Conservation (phyloP, 352 stramenopile species). For the Aphanomyces invadans region DNA sequence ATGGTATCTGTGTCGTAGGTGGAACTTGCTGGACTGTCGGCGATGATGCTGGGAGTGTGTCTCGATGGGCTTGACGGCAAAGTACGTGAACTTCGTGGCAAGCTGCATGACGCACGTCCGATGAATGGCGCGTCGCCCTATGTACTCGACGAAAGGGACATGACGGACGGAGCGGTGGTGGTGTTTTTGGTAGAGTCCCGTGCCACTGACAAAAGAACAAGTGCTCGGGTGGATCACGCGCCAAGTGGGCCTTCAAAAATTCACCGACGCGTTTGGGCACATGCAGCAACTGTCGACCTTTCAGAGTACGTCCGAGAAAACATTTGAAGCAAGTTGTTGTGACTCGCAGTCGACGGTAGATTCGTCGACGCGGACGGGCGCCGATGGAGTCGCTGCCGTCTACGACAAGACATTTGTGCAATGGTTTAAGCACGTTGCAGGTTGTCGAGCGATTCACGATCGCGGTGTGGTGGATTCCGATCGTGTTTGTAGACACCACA, state of each 20-base stretch:
- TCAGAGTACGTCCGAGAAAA: background rate
- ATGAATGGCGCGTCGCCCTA: too few species aligned
- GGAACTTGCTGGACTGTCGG: conserved; percentile 4
- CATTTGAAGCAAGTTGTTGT: background rate
- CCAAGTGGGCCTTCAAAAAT: conserved; percentile 46
- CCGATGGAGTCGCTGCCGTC: conserved; percentile 29
- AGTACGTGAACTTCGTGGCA: background rate
- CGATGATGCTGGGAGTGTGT: background rate
- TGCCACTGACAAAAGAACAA: conserved; percentile 33
- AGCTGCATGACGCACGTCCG: background rate
- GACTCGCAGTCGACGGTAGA: background rate
- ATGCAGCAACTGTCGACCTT: conserved; percentile 40
- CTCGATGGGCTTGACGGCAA: conserved; percentile 12
- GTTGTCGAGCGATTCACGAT: background rate
- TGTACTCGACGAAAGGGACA: too few species aligned
- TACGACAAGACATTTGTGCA: conserved; percentile 52
- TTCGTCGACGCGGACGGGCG: background rate
- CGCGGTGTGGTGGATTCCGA: too few species aligned
- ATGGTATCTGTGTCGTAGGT: background rate
- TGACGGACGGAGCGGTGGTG: too few species aligned
- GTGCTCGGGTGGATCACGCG: conserved; percentile 62
- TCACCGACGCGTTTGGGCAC: conserved; percentile 57
- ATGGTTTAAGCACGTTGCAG: conserved; percentile 17
- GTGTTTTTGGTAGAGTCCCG: too few species aligned
- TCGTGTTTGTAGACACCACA: conserved; percentile 41